A percentile compares a stretch with the other conserved stretches of the same genome.
phyloP scores from a whole-genome alignment of 805 yeast species.

The Diddensiella transvaalensis region DNA sequence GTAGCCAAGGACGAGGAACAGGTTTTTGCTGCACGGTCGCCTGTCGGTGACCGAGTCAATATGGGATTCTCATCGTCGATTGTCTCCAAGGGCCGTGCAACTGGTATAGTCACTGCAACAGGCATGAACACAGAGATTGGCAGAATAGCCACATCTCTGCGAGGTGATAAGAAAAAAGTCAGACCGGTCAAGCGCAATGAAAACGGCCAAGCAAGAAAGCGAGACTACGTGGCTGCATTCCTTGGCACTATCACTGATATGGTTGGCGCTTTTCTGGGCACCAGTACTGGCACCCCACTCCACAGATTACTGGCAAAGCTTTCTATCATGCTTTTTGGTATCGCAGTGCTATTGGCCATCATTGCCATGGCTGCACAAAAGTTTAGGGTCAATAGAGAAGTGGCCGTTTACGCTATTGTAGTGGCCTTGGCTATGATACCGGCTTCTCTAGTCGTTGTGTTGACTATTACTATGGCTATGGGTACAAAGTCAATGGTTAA shows the following conservation, averaged over 20 bases:
- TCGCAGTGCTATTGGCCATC: slow-evolving; percentile 83
- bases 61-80: slow-evolving; percentile 68
- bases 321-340: slow-evolving; percentile 64
- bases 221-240: slow-evolving; percentile 47
- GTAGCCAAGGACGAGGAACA: slow-evolving; percentile 50
- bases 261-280: slow-evolving; percentile 68
- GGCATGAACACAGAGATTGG: slow-evolving; percentile 75
- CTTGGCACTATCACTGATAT: slow-evolving; percentile 49
- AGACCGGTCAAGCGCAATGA: slow-evolving; percentile 32
- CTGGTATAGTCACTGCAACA: slow-evolving; percentile 64
- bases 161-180: slow-evolving; percentile 30
- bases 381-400: slow-evolving; percentile 69
- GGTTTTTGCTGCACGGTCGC: slow-evolving; percentile 41
- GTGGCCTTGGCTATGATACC: slow-evolving; percentile 82
- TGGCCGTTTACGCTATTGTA: slow-evolving; percentile 85
- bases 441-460: slow-evolving; percentile 71
- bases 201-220: slow-evolving; percentile 41
- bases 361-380: slow-evolving; percentile 83
- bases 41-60: slow-evolving; percentile 72
- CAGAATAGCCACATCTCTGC: slow-evolving; percentile 59
- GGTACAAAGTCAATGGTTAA: slow-evolving; percentile 72
- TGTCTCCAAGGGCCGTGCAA: slow-evolving; percentile 71
- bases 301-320: slow-evolving; percentile 71
- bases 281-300: slow-evolving; percentile 76
- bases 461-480: slow-evolving; percentile 83